Base-by-base conservation (phyloP, 371 early-diverging fungal species). In the Mucor saturninus region DNA sequence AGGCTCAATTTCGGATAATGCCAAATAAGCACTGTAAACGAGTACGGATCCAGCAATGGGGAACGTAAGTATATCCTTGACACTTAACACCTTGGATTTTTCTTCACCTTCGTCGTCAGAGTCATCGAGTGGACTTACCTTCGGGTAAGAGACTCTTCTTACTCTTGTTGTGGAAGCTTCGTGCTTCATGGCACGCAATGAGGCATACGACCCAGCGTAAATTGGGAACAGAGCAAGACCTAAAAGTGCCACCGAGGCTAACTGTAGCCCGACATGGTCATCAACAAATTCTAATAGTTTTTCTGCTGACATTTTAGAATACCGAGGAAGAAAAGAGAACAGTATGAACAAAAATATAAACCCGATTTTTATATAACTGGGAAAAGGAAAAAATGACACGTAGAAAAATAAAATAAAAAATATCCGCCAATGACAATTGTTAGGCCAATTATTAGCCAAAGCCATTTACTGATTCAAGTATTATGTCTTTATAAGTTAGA, bases 231-330 rank as follows among this genome's bases (percentile, higher is more conserved):
- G 11, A 8, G 70, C 65, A 8, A 70, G 46, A 11, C 54, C 15
- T 11, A 70, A 32, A 1, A 70, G 55, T 2, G 59, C 70, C 6
- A 61, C 21, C 31, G 66, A 62, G 15, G 70, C 70, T 13, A 54
- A 26, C 7, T 70, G 62, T 51, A 62, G 50, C 2, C 59, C 50
- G 3, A 58, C 38, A 21, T 59, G 55, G 6, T 68, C 54, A 30
- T 63, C 68, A 42, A 62, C 37, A 35, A 54, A 48, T 15, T 54
- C 26, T 35, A 62, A 59, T 0, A 45, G 11, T 14, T 53, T 32
- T 37, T 64, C 46, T 21, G 26, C 21, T 21, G 46, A 46, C 46
- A 46, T 46, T 9, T 9, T 42, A 11, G n/a, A 11, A n/a, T 46
- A 21, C 8, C n/a, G 26, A 21, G 6, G 26, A 21, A 21, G 21